Percentiles rank a stretch among this genome's conserved stretches.
phyloP scores from a whole-genome alignment of 768 basidiomycete species.

The Chalciporus piperatus region DNA sequence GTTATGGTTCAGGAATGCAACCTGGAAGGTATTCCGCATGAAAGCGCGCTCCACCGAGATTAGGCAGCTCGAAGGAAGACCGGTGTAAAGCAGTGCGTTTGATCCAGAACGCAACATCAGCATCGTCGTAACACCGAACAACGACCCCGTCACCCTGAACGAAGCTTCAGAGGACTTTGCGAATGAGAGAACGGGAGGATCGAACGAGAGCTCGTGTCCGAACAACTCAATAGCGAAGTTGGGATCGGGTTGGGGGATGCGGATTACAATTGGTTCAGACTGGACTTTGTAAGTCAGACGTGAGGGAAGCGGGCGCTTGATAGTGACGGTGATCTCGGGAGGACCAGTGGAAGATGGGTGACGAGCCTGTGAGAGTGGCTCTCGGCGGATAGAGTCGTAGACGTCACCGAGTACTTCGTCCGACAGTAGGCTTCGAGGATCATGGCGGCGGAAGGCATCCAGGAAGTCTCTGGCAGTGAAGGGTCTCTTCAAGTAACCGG shows the following conservation, averaged over 20 bases:
- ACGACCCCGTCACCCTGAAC: slow-evolving; percentile 87
- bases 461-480: slow-evolving; percentile 78
- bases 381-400: slow-evolving; percentile 72
- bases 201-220: slow-evolving; percentile 86
- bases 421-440: slow-evolving; percentile 64
- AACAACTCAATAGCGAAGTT: slow-evolving; percentile 77
- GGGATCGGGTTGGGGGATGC: slow-evolving; percentile 84
- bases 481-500: slow-evolving; percentile 51
- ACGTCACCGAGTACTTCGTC: slow-evolving; percentile 76
- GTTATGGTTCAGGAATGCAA: slow-evolving; percentile 73
- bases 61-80: slow-evolving; percentile 74
- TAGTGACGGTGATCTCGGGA: slow-evolving; percentile 56
- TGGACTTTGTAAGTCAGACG: slow-evolving; percentile 85
- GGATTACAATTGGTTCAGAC: slow-evolving; percentile 84
- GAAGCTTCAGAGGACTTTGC: slow-evolving; percentile 74
- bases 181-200: slow-evolving; percentile 82
- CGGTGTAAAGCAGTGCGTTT: slow-evolving; percentile 79
- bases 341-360: slow-evolving; percentile 38
- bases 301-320: slow-evolving; percentile 72
- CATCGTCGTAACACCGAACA: slow-evolving; percentile 79
- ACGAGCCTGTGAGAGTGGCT: slow-evolving; percentile 71
- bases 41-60: slow-evolving; percentile 87
- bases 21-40: slow-evolving; percentile 95
- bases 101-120: slow-evolving; percentile 81
- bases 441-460: slow-evolving; percentile 77